phyloP scores from a whole-genome alignment of 2,329 filamentous ascomycete genomes.

The Neoscytalidium dimidiatum region DNA sequence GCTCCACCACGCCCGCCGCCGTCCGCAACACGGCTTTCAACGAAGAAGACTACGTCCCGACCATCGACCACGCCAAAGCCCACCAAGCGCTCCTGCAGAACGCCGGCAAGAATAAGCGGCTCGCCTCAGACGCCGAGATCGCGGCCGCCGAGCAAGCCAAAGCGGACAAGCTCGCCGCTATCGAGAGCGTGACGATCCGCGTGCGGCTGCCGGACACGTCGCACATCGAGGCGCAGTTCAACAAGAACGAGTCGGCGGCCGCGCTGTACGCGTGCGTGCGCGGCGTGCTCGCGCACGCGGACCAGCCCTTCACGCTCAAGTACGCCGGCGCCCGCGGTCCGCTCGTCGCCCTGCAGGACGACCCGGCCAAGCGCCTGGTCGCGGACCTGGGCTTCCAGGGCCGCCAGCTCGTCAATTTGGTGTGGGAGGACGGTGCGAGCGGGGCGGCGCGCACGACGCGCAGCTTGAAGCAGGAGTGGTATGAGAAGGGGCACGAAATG shows the following conservation, averaged over 20 bases:
- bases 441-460: constrained; percentile 53
- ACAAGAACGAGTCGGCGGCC: constrained; percentile 66
- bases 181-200: constrained; percentile 69
- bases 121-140: constrained; percentile 81
- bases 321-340: constrained; percentile 55
- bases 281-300: constrained; percentile 65
- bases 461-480: constrained; percentile 61
- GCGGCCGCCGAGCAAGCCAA: constrained; percentile 68
- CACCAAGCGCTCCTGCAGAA: constrained; percentile 69
- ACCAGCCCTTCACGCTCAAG: constrained; percentile 71
- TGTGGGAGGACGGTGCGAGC: constrained; percentile 70
- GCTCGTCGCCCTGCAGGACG: constrained; percentile 45
- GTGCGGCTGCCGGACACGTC: constrained; percentile 88
- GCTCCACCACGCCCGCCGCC: constrained; percentile 72
- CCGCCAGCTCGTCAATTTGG: constrained; percentile 72
- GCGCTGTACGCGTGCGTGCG: constrained; percentile 75
- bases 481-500: constrained; percentile 65
- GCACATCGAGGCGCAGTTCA: constrained; percentile 72
- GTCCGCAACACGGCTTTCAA: constrained; percentile 63
- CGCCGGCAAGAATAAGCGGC: constrained; percentile 69
- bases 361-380: constrained; percentile 63
- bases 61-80: constrained; percentile 72
- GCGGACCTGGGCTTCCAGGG: constrained; percentile 69
- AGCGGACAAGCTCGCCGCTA: constrained; percentile 64
- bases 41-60: constrained; percentile 76